Evolutionary conservation across 1,284 basidiomycete genomes (phyloP).

Genomic region (Boletus smithii): DNA sequence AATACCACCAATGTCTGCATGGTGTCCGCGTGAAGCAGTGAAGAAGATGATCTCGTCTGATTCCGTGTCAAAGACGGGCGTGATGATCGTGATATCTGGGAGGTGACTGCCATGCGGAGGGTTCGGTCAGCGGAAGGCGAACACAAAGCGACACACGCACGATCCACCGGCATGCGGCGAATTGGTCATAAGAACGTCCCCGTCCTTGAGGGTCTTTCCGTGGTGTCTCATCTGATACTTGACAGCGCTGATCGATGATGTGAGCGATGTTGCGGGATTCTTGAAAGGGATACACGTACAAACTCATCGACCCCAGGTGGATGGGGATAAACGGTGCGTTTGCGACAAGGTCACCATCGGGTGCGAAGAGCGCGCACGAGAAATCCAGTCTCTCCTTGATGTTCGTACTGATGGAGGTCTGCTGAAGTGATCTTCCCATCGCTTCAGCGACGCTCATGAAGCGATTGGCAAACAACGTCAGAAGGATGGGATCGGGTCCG

Average conservation of each 20-base stretch:
- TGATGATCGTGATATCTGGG: slow-evolving; percentile 87
- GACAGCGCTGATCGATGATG: slow-evolving; percentile 78
- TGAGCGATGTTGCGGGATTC: too few species aligned
- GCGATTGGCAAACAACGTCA: slow-evolving; percentile 88
- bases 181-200: slow-evolving; percentile 90
- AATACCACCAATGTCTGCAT: slow-evolving; percentile 78
- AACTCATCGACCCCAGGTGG: slow-evolving; percentile 80
- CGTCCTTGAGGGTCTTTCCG: slow-evolving; percentile 66
- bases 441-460: slow-evolving; percentile 93
- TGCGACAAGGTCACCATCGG: slow-evolving; percentile 87
- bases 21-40: slow-evolving; percentile 85
- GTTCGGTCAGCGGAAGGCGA: not conserved
- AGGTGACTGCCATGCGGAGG: slow-evolving; percentile 54
- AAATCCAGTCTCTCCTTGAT: slow-evolving; percentile 90
- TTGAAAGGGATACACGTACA: slow-evolving; percentile 47
- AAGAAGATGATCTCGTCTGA: slow-evolving; percentile 84
- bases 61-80: slow-evolving; percentile 74
- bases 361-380: slow-evolving; percentile 87
- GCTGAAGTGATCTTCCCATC: slow-evolving; percentile 86
- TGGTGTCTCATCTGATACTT: slow-evolving; percentile 85
- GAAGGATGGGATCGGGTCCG: slow-evolving; percentile 77
- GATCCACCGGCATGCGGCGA: slow-evolving; percentile 86
- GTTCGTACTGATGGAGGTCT: slow-evolving; percentile 88
- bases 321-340: slow-evolving; percentile 88
- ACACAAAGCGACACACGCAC: slow-evolving; percentile 41